Conservation (phyloP, 1,284 basidiomycete genomes). For the Cronartium ribicola region DNA sequence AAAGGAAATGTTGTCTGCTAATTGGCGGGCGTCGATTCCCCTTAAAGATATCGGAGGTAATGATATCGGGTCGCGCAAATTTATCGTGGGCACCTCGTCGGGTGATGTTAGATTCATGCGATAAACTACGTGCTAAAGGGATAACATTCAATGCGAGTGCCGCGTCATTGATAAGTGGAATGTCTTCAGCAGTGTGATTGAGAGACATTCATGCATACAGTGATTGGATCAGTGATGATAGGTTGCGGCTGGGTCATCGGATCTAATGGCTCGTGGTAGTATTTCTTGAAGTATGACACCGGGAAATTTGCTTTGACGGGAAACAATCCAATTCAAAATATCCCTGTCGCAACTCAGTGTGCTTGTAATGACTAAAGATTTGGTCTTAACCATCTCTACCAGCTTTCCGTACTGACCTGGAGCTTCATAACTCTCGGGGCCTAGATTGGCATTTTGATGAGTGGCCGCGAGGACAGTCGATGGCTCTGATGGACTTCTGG, state of each 20-base stretch:
- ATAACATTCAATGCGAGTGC: neutral
- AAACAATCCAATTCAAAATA: constrained; percentile 43
- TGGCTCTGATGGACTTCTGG: neutral
- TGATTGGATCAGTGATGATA: constrained; percentile 44
- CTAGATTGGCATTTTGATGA: neutral
- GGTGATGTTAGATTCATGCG: constrained; percentile 17
- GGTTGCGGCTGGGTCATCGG: constrained; percentile 44
- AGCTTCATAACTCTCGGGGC: neutral
- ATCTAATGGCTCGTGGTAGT: constrained; percentile 43
- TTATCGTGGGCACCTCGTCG: constrained; percentile 31
- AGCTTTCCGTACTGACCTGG: neutral
- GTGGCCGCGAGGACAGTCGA: neutral
- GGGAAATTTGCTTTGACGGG: constrained; percentile 14
- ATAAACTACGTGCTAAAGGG: neutral
- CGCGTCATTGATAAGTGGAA: neutral
- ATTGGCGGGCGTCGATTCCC: neutral
- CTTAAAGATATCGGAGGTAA: constrained; percentile 43
- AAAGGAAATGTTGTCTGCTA: constrained; percentile 7
- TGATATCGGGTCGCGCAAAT: constrained; percentile 43
- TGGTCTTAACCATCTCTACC: neutral
- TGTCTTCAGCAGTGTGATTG: too few species aligned
- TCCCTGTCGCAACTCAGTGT: constrained; percentile 35
- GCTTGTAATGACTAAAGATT: neutral
- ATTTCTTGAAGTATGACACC: constrained; percentile 35
- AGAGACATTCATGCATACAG: neutral